Conservation (phyloP, 306 rosid genomes). For the Senna tora region DNA sequence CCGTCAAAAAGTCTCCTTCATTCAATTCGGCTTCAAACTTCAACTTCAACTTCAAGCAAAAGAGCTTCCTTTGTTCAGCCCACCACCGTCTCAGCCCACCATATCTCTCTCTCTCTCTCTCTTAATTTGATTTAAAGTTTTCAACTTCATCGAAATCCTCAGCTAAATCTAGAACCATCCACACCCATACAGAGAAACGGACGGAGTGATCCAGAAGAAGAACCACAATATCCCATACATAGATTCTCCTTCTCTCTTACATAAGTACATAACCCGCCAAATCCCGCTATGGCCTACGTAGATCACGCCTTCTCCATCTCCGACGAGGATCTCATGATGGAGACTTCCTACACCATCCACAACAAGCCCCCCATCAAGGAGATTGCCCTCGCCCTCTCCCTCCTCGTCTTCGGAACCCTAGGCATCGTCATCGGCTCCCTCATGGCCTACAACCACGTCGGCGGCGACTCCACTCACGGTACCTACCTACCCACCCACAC, state of each 20-base stretch:
- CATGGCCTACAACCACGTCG: slow-evolving; percentile 89
- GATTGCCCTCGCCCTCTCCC: slow-evolving; percentile 92
- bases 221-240: not conserved
- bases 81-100: not conserved
- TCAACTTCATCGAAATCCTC: slow-evolving; percentile 12
- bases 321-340: slow-evolving; percentile 95
- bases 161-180: slow-evolving; percentile 25
- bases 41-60: slow-evolving; percentile 2
- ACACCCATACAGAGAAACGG: not conserved
- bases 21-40: not conserved
- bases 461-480: slow-evolving; percentile 98
- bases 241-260: not conserved
- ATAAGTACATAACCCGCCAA: not conserved
- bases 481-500: too few relatives aligned
- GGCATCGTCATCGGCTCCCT: slow-evolving; percentile 74
- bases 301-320: slow-evolving; percentile 97
- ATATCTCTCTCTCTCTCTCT: not conserved
- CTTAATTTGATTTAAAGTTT: too few relatives aligned
- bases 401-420: slow-evolving; percentile 79
- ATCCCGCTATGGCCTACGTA: slow-evolving; percentile 70
- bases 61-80: not conserved
- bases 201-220: not conserved
- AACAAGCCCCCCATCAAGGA: slow-evolving; percentile 90
- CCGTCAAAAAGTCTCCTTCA: not conserved
- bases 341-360: slow-evolving; percentile 74